Conservation (phyloP, 805 yeast species). For the Ogataea methanolica region DNA sequence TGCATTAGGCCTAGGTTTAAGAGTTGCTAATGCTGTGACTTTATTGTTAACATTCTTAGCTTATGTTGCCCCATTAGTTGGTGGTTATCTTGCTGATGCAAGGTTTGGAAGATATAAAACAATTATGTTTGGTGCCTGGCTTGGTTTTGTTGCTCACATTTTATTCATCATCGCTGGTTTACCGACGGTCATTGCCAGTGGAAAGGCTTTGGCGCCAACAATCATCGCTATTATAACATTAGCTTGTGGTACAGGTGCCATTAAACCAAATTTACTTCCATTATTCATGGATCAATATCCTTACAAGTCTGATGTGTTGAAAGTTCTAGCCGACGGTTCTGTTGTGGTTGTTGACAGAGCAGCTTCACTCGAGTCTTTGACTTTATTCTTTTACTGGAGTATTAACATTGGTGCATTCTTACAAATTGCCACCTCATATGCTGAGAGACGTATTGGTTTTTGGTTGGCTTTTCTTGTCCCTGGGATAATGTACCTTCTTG, state of each 20-base stretch:
- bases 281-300: conserved; percentile 58
- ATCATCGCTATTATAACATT: conserved; percentile 36
- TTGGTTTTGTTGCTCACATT: conserved; percentile 44
- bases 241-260: conserved; percentile 47
- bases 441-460: conserved; percentile 48
- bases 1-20: conserved; percentile 44
- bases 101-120: conserved; percentile 42
- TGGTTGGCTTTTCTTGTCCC: conserved; percentile 54
- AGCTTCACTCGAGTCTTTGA: conserved; percentile 34
- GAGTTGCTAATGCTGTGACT: conserved; percentile 43
- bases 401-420: conserved; percentile 53
- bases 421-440: conserved; percentile 46
- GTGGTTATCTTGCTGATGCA: conserved; percentile 50
- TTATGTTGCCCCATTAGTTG: conserved; percentile 46
- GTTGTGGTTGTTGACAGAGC: conserved; percentile 53
- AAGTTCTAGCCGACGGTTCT: conserved; percentile 57
- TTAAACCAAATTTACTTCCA: conserved; percentile 50
- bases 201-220: conserved; percentile 37
- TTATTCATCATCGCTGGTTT: conserved; percentile 46
- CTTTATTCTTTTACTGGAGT: conserved; percentile 49
- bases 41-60: conserved; percentile 44
- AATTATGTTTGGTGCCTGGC: conserved; percentile 44
- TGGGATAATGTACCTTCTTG: conserved; percentile 50
- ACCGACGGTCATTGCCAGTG: conserved; percentile 38
- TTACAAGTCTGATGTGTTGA: conserved; percentile 54